Conservation (phyloP, 73 alveolate genomes). For the Durusdinium trenchii region DNA sequence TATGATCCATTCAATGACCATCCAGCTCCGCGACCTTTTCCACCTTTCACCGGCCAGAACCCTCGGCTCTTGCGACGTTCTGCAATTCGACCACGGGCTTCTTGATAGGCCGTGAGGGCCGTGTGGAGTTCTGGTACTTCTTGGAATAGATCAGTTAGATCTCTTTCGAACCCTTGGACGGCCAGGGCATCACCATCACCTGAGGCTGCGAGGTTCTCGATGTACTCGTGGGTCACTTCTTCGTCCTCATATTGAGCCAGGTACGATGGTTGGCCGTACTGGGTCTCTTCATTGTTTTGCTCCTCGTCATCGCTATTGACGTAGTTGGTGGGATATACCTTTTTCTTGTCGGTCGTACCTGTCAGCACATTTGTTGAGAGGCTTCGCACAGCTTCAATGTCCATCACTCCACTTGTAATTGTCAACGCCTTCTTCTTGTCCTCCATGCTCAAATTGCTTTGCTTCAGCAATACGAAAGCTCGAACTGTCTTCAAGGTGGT, state of each 20-base stretch:
- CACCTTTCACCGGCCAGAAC: not conserved
- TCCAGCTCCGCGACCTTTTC: not conserved
- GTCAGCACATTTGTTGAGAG: not conserved
- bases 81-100: not conserved
- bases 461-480: not conserved
- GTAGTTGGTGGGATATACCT: not conserved
- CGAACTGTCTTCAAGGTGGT: not conserved
- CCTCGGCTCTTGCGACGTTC: not conserved
- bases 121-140: not conserved
- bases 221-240: not conserved
- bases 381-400: not conserved
- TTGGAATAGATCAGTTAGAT: not conserved
- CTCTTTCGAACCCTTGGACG: not conserved
- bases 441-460: not conserved
- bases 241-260: not conserved
- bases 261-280: not conserved
- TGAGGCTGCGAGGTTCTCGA: not conserved
- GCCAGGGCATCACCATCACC: not conserved
- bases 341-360: too few relatives aligned
- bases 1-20: not conserved
- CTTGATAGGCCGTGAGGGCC: not conserved
- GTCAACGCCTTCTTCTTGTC: conserved; percentile 7
- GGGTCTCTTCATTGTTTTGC: not conserved
- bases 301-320: not conserved
- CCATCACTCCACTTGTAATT: not conserved